Base-by-base conservation (phyloP, 2,329 filamentous ascomycete species). In the Talaromyces islandicus region DNA sequence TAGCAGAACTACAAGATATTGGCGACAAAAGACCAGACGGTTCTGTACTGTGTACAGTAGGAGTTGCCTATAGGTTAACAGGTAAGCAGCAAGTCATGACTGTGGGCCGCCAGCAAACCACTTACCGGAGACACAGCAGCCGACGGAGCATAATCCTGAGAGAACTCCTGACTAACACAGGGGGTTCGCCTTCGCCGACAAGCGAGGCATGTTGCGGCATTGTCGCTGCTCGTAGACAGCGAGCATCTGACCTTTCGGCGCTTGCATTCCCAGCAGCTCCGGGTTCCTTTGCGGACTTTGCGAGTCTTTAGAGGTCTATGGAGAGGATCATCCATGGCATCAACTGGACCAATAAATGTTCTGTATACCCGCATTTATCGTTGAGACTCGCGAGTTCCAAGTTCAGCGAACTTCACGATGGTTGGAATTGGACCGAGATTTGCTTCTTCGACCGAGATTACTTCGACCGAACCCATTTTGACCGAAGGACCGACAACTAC, bases 181-280 rank as follows among this genome's bases (percentile, higher is more conserved):
- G 56, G 56, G 21, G 46, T 52, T 24, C 46, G 56, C 4, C 56
- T 46, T n/a, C 46, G 48, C 24, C 56, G 56, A 57, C 46, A 57
- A 7, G 56, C 56, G 50, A 52, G 46, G 10, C 46, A 57, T 24
- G 38, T 25, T 10, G 56, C 25, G 24, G 46, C 30, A 25, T 57
- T 35, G 17, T 57, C 56, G 3, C 50, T 21, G 7, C 27, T 35
- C 17, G 56, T 30, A 25, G 56, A 57, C 4, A 57, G 50, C 27
- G 56, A 57, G 21, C 56, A 57, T 41, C 46, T 50, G 43, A 57
- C 56, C 50, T 57, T 57, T 29, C 56, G 32, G 46, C 56, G 56
- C 14, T 57, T 57, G 24, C 56, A 57, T 25, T 57, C 56, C 56
- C 56, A 57, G 41, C 56, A 57, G 46, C 56, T 57, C 10, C 56